Conservation (phyloP, 2,329 filamentous ascomycete species). For the Chaetomium sp. region DNA sequence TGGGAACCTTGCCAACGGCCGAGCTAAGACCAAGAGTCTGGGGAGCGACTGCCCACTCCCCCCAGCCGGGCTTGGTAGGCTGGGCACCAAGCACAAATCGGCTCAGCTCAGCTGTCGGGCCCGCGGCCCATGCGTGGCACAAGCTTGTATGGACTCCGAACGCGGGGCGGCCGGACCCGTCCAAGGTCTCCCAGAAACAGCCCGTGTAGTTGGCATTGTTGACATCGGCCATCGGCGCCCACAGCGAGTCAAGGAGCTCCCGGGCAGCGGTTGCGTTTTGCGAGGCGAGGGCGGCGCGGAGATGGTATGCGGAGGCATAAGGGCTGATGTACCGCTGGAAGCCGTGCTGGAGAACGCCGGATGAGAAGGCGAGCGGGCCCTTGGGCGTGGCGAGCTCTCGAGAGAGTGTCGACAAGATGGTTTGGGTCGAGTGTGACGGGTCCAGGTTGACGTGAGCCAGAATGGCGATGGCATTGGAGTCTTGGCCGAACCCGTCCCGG, state of each 20-base stretch:
- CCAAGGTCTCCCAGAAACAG: conserved; percentile 10
- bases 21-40: conserved; percentile 9
- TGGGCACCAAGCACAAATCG: conserved; percentile 6
- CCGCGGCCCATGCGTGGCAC: conserved; percentile 6
- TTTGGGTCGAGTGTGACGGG: neutral
- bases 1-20: neutral
- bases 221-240: conserved; percentile 1
- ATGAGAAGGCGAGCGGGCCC: conserved; percentile 1
- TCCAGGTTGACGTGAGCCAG: conserved; percentile 2
- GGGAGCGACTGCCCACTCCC: neutral
- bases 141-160: neutral
- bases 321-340: conserved; percentile 10
- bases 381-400: neutral
- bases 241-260: conserved; percentile 7
- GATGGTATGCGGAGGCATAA: conserved; percentile 5
- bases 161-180: conserved; percentile 6
- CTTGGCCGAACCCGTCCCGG: conserved; percentile 7
- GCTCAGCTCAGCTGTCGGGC: conserved; percentile 2
- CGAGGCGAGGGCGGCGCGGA: conserved; percentile 6
- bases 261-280: neutral
- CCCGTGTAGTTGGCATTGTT: conserved; percentile 7
- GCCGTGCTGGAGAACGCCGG: neutral
- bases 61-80: conserved; percentile 7
- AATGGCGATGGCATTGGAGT: conserved; percentile 11
- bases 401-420: conserved; percentile 4